Conservation (phyloP, 768 basidiomycete species). For the Leccinum obscurum region DNA sequence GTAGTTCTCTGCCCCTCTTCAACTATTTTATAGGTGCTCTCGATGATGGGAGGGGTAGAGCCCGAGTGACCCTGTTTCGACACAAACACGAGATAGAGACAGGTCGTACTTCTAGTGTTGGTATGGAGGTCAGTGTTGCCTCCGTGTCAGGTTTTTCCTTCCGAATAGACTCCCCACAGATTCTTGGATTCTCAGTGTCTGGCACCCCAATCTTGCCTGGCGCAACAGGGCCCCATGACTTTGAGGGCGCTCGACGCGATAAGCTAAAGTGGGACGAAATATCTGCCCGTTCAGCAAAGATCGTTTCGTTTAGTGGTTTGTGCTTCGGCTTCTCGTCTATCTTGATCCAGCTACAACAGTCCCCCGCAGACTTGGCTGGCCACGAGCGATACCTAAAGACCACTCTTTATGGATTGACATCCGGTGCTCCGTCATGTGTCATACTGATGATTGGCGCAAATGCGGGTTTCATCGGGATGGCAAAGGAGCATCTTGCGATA, state of each 20-base stretch:
- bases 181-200: slow-evolving; percentile 80
- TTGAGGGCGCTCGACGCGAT: slow-evolving; percentile 72
- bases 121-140: slow-evolving; percentile 79
- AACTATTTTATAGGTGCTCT: slow-evolving; percentile 51
- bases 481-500: slow-evolving; percentile 95
- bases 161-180: slow-evolving; percentile 43
- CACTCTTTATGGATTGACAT: slow-evolving; percentile 92
- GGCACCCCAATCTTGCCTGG: slow-evolving; percentile 81
- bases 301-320: slow-evolving; percentile 88
- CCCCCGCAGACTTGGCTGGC: slow-evolving; percentile 78
- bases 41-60: slow-evolving; percentile 80
- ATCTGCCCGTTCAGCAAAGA: slow-evolving; percentile 83
- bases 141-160: neutral
- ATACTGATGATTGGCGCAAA: slow-evolving; percentile 95
- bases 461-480: slow-evolving; percentile 89
- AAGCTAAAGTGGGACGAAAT: slow-evolving; percentile 97
- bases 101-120: slow-evolving; percentile 92
- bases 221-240: slow-evolving; percentile 52
- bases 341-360: neutral
- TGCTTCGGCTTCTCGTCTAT: slow-evolving; percentile 1
- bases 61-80: slow-evolving; percentile 86
- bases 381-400: slow-evolving; percentile 94
- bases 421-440: slow-evolving; percentile 89
- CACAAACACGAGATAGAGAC: slow-evolving; percentile 98
- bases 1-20: slow-evolving; percentile 17